Evolutionary conservation across 2,329 filamentous ascomycete species (phyloP).

Genomic region (Aspergillus luchuensis): DNA sequence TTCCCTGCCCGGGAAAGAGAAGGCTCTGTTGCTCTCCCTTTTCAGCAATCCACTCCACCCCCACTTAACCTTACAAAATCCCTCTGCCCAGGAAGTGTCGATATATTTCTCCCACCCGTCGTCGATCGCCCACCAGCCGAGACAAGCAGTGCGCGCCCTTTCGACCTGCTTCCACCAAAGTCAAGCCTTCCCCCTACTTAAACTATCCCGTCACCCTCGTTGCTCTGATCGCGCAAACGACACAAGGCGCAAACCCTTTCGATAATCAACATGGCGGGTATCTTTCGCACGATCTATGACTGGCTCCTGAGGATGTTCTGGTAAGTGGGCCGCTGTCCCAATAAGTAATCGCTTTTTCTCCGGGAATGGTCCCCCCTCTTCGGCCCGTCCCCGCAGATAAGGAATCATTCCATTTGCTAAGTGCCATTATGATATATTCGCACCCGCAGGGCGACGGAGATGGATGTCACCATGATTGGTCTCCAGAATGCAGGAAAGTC

Average conservation of each 20-base stretch:
- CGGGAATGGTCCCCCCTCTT: conserved; percentile 25
- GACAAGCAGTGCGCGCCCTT: conserved; percentile 14
- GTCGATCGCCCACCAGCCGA: conserved; percentile 14
- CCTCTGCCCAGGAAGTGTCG: conserved; percentile 18
- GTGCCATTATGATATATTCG: conserved; percentile 12
- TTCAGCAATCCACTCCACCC: conserved; percentile 21
- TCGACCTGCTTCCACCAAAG: conserved; percentile 7
- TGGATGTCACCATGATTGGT: conserved; percentile 99
- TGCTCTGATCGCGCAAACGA: conserved; percentile 2
- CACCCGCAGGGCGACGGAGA: conserved; percentile 83
- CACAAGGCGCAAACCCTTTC: conserved; percentile 3
- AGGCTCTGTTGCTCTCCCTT: conserved; percentile 13
- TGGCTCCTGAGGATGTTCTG: conserved; percentile 98
- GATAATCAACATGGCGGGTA: conserved; percentile 70
- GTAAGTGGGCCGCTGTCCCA: conserved; percentile 57
- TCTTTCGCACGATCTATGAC: conserved; percentile 96
- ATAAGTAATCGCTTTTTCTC: conserved; percentile 25
- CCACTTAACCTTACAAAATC: conserved; percentile 24
- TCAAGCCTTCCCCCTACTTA: neutral
- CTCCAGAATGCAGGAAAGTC: conserved; percentile 98
- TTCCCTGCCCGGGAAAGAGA: conserved; percentile 15
- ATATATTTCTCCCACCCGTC: conserved; percentile 19
- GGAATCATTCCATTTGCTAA: conserved; percentile 27
- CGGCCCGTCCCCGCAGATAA: conserved; percentile 40
- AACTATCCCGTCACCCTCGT: conserved; percentile 8